A percentile compares a stretch with the other conserved stretches of the same genome.
Evolutionary conservation across 2,329 filamentous ascomycete genomes (phyloP).

Genomic region (Aureobasidium sp.): DNA sequence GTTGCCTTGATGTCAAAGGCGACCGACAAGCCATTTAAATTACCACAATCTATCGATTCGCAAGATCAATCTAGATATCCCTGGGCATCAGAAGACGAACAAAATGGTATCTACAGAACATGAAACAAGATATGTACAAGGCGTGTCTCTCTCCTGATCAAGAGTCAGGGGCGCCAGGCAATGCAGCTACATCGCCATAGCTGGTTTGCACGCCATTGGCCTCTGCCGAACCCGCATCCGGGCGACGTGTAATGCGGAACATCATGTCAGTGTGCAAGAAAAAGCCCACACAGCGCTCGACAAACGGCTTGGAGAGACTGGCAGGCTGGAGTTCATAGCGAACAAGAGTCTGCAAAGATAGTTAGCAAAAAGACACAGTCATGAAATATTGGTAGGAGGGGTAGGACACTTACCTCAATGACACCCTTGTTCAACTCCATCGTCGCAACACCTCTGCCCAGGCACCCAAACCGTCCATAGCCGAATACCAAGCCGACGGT

Average conservation of each 20-base stretch:
- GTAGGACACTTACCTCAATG: constrained; percentile 27
- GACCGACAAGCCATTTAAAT: neutral
- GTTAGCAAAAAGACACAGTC: neutral
- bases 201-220: neutral
- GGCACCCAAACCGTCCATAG: constrained; percentile 32
- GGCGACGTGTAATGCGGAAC: constrained; percentile 30
- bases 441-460: constrained; percentile 31
- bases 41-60: neutral
- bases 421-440: constrained; percentile 36
- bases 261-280: constrained; percentile 33
- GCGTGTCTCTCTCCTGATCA: neutral
- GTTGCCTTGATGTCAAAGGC: too few species aligned
- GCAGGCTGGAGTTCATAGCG: constrained; percentile 33
- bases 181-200: constrained; percentile 21
- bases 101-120: neutral
- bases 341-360: constrained; percentile 26
- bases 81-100: neutral
- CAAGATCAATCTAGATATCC: neutral
- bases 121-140: neutral
- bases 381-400: neutral
- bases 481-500: constrained; percentile 32
- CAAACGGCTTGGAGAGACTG: constrained; percentile 32
- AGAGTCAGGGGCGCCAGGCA: constrained; percentile 23
- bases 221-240: constrained; percentile 13
- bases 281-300: constrained; percentile 32